phyloP scores from a whole-genome alignment of 306 rosid species.

The Hippophae tibetana region DNA sequence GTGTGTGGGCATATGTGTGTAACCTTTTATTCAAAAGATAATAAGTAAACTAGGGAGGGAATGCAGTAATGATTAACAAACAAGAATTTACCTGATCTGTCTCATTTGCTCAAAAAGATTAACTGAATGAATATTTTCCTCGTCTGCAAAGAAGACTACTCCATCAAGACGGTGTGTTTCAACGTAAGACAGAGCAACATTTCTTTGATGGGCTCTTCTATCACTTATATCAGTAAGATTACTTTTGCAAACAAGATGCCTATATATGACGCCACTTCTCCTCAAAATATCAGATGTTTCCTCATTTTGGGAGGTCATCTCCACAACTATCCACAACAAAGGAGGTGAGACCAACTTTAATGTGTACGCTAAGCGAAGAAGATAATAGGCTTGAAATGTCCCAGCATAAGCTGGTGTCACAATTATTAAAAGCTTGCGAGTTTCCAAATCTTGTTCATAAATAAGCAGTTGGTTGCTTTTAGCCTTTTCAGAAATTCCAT shows the following conservation, averaged over 20 bases:
- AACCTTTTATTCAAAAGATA: too few relatives aligned
- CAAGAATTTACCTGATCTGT: conserved; percentile 57
- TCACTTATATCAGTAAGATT: conserved; percentile 47
- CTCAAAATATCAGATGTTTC: conserved; percentile 68
- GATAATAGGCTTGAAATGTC: conserved; percentile 60
- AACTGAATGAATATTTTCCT: conserved; percentile 42
- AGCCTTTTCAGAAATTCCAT: conserved; percentile 20
- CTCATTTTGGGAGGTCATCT: conserved; percentile 67
- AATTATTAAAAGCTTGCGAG: conserved; percentile 61
- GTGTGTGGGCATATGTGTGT: too few relatives aligned
- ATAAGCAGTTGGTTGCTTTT: conserved; percentile 10
- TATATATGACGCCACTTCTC: conserved; percentile 67
- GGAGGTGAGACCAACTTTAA: conserved; percentile 53
- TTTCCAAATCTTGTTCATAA: conserved; percentile 33
- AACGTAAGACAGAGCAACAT: conserved; percentile 64
- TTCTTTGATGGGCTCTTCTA: conserved; percentile 54
- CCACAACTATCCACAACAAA: conserved; percentile 83
- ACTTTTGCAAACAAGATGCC: conserved; percentile 62
- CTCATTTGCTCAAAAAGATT: conserved; percentile 74
- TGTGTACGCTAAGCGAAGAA: conserved; percentile 60
- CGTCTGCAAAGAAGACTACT: conserved; percentile 78
- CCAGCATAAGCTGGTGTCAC: conserved; percentile 57
- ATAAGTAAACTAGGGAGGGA: background rate
- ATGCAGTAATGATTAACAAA: conserved; percentile 8
- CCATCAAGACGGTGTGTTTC: conserved; percentile 88